Conservation (phyloP, 75 land plant genomes). For the Cunninghamia lanceolata region DNA sequence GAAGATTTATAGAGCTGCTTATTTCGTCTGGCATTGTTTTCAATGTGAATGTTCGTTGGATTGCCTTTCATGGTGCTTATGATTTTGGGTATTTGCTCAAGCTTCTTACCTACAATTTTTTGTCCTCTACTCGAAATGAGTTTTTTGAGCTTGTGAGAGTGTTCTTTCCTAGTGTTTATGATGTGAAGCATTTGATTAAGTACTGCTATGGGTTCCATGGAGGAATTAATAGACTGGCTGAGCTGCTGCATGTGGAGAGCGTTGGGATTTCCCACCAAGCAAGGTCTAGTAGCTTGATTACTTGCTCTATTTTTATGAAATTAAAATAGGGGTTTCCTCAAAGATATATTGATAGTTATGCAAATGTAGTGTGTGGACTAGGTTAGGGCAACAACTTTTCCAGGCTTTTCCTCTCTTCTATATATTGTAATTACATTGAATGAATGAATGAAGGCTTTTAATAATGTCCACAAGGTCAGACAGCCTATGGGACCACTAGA, state of each 20-base stretch:
- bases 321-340: slow-evolving; percentile 13
- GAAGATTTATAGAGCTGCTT: slow-evolving; percentile 48
- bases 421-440: no score
- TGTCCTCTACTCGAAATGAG: slow-evolving; percentile 31
- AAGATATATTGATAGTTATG: no score
- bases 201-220: slow-evolving; percentile 40
- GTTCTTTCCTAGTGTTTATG: slow-evolving; percentile 53
- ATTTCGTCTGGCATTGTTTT: slow-evolving; percentile 50
- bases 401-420: no score
- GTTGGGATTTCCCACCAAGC: slow-evolving; percentile 63
- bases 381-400: neutral
- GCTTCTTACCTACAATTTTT: slow-evolving; percentile 50
- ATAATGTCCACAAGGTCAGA: no score
- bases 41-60: slow-evolving; percentile 45
- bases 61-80: slow-evolving; percentile 71
- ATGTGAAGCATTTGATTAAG: slow-evolving; percentile 55
- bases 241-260: slow-evolving; percentile 38
- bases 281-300: slow-evolving; percentile 57
- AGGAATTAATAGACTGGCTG: slow-evolving; percentile 54
- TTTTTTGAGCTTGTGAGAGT: slow-evolving; percentile 28
- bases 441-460: no score
- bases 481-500: no score
- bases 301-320: slow-evolving; percentile 46
- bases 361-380: neutral
- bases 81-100: slow-evolving; percentile 73